Percentiles rank a stretch among this genome's conserved stretches.
Evolutionary conservation across 495 filamentous ascomycete genomes (phyloP).

Genomic region (Podospora conica): DNA sequence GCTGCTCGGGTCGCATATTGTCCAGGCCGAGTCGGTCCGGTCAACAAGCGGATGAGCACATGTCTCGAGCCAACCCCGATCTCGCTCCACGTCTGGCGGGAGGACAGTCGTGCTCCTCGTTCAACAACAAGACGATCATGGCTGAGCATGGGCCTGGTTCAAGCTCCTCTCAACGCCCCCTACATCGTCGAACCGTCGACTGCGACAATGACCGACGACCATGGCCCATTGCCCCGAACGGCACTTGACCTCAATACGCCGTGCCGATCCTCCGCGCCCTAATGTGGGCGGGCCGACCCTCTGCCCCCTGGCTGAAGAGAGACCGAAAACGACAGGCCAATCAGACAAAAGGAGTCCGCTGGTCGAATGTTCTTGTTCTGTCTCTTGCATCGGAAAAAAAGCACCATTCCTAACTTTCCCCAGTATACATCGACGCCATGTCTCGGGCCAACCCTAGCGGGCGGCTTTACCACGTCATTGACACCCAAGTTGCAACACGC

Average conservation of each 20-base stretch:
- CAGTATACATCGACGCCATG: background rate
- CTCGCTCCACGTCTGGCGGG: background rate
- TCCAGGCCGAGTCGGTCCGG: too few relatives aligned
- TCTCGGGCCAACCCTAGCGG: background rate
- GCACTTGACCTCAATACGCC: background rate
- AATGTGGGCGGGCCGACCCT: background rate
- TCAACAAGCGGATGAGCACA: background rate
- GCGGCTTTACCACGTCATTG: background rate
- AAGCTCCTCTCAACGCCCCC: background rate
- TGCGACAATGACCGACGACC: background rate
- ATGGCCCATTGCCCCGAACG: too few relatives aligned
- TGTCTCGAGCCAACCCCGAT: background rate
- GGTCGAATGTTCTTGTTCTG: background rate
- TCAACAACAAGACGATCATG: background rate
- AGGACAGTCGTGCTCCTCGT: background rate
- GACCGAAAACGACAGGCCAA: background rate
- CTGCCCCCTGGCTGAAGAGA: background rate
- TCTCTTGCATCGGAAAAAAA: background rate
- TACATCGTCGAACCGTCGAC: background rate
- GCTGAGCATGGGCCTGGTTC: background rate
- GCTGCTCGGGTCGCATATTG: background rate
- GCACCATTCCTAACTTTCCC: background rate
- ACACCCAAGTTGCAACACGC: background rate
- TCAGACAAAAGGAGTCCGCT: background rate
- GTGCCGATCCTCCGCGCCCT: background rate